Percentiles rank a stretch among this genome's conserved stretches.
Conservation (phyloP, 163 green algal genomes). For the Trebouxia gelatinosa region DNA sequence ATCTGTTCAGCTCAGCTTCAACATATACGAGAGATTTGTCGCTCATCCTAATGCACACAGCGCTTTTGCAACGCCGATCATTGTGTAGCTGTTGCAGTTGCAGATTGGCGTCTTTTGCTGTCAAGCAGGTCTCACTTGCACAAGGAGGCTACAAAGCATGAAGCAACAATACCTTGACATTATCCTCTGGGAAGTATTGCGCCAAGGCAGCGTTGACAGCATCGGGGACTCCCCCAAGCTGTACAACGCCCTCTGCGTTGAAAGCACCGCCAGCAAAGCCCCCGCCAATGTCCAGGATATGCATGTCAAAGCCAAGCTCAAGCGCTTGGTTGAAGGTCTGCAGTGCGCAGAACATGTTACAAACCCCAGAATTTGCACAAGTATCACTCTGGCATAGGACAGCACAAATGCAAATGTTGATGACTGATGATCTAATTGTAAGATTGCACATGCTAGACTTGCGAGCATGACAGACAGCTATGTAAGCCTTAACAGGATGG, state of each 20-base stretch:
- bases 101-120: no score
- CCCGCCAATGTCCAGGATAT: conserved; percentile 89
- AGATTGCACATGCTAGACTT: no score
- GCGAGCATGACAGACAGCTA: no score
- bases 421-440: no score
- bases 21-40: background rate
- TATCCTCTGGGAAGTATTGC: conserved; percentile 74
- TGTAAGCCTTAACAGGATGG: no score
- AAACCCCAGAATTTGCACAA: no score
- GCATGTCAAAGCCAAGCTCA: conserved; percentile 72
- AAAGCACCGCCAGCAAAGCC: conserved; percentile 82
- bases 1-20: background rate
- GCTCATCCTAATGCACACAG: no score
- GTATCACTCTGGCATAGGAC: no score
- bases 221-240: conserved; percentile 72
- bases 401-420: no score
- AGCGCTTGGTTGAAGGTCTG: conserved; percentile 71
- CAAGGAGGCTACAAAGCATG: conserved; percentile 89
- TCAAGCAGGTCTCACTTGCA: conserved; percentile 58
- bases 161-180: conserved; percentile 31
- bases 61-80: no score
- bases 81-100: no score
- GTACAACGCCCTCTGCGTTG: conserved; percentile 60
- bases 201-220: conserved; percentile 87
- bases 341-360: no score